phyloP scores from a whole-genome alignment of 129 eudicot species.

The Gnaphalium uliginosum region DNA sequence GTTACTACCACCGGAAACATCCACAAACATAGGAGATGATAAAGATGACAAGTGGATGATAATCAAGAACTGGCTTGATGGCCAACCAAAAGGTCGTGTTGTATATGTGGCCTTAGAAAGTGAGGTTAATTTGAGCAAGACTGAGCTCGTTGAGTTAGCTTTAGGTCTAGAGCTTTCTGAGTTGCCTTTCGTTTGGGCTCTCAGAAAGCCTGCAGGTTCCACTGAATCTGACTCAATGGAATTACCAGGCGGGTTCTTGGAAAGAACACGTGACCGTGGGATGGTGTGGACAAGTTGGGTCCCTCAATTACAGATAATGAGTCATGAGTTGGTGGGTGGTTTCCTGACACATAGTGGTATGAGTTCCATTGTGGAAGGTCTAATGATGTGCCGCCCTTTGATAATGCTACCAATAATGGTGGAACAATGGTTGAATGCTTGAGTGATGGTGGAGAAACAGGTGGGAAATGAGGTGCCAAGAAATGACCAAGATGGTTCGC shows the following conservation, averaged over 20 bases:
- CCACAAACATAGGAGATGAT: slow-evolving; percentile 13
- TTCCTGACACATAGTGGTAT: slow-evolving; percentile 71
- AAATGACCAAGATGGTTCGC: slow-evolving; percentile 45
- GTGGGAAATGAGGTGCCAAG: slow-evolving; percentile 52
- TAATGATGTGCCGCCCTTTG: slow-evolving; percentile 44
- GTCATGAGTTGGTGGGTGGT: slow-evolving; percentile 54
- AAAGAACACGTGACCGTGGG: slow-evolving; percentile 37
- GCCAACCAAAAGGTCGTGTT: slow-evolving; percentile 31
- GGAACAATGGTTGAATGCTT: slow-evolving; percentile 53
- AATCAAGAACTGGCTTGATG: slow-evolving; percentile 39
- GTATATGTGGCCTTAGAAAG: slow-evolving; percentile 55
- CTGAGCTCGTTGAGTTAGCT: slow-evolving; percentile 43
- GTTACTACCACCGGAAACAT: slow-evolving; percentile 38
- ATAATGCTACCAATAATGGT: slow-evolving; percentile 50
- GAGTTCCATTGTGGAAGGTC: slow-evolving; percentile 55
- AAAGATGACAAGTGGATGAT: slow-evolving; percentile 34
- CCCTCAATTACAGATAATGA: slow-evolving; percentile 47
- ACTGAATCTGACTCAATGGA: slow-evolving; percentile 16
- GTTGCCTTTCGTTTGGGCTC: slow-evolving; percentile 46
- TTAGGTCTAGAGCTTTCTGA: slow-evolving; percentile 48
- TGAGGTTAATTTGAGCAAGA: slow-evolving; percentile 37
- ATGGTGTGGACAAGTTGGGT: slow-evolving; percentile 60
- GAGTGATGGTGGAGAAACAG: slow-evolving; percentile 33
- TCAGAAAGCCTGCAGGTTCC: slow-evolving; percentile 29
- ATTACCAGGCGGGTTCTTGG: slow-evolving; percentile 51